Conservation (phyloP, 805 yeast species). For the Wickerhamomyces sydowiorum region DNA sequence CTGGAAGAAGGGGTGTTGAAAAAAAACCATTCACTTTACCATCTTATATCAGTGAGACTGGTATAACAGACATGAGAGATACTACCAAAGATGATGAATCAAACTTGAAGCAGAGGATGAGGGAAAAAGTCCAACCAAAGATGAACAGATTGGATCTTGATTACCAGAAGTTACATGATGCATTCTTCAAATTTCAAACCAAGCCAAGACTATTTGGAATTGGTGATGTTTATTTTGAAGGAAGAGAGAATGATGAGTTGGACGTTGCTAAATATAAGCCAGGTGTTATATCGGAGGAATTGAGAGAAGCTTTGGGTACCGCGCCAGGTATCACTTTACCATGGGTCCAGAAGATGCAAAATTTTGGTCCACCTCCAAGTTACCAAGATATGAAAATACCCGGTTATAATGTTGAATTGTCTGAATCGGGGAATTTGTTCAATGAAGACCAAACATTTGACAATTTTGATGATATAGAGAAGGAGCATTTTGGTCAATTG, state of each 20-base stretch:
- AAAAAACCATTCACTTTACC: constrained; percentile 76
- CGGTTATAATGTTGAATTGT: constrained; percentile 39
- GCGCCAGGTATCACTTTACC: constrained; percentile 49
- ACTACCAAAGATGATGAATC: constrained; percentile 44
- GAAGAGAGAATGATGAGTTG: constrained; percentile 51
- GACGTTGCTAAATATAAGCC: constrained; percentile 46
- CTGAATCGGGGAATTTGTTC: constrained; percentile 29
- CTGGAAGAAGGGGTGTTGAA: constrained; percentile 60
- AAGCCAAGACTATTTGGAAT: constrained; percentile 61
- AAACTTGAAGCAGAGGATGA: constrained; percentile 60
- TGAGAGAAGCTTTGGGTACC: constrained; percentile 68
- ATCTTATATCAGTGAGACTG: constrained; percentile 70
- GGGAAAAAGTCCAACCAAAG: constrained; percentile 86
- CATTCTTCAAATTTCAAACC: constrained; percentile 77
- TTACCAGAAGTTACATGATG: constrained; percentile 73
- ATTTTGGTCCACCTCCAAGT: constrained; percentile 78
- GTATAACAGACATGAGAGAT: constrained; percentile 81
- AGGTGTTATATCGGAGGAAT: constrained; percentile 56
- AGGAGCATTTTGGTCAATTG: constrained; percentile 27
- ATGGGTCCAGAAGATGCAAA: constrained; percentile 68
- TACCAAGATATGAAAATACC: constrained; percentile 63
- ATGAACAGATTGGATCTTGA: constrained; percentile 84
- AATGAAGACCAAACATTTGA: constrained; percentile 21
- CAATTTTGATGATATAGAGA: constrained; percentile 8
- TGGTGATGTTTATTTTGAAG: constrained; percentile 82